phyloP scores from a whole-genome alignment of 2,329 filamentous ascomycete species.

The Coniochaeta sp. region DNA sequence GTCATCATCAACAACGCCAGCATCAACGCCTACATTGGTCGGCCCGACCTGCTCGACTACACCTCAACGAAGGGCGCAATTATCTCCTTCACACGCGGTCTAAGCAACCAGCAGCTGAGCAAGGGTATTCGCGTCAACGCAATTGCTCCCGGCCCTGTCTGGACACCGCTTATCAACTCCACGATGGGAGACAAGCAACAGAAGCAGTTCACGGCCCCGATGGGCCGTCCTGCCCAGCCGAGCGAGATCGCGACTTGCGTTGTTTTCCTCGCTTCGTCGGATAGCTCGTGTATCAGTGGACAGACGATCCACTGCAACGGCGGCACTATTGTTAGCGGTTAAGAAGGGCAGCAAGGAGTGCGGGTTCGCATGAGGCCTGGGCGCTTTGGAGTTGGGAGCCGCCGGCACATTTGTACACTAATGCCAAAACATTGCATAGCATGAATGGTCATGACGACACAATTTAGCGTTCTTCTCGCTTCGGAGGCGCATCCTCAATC shows the following conservation, averaged over 20 bases:
- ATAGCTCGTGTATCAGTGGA: constrained; percentile 67
- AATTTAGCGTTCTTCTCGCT: background rate
- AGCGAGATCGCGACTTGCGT: constrained; percentile 77
- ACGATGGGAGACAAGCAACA: constrained; percentile 66
- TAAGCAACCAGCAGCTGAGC: constrained; percentile 66
- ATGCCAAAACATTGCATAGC: background rate
- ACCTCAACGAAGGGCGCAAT: constrained; percentile 74
- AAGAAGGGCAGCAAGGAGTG: constrained; percentile 8
- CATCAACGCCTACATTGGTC: constrained; percentile 76
- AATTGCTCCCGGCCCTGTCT: constrained; percentile 71
- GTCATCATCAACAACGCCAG: constrained; percentile 83
- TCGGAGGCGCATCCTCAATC: background rate
- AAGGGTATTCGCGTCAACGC: constrained; percentile 72
- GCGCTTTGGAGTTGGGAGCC: background rate
- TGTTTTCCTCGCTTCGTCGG: constrained; percentile 69
- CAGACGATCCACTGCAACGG: constrained; percentile 54
- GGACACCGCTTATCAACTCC: constrained; percentile 67
- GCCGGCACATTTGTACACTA: background rate
- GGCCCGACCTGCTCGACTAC: constrained; percentile 75
- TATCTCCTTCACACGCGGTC: constrained; percentile 67
- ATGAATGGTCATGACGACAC: background rate
- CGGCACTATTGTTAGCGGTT: constrained; percentile 40
- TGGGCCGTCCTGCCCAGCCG: constrained; percentile 72
- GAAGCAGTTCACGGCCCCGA: constrained; percentile 65
- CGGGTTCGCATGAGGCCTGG: background rate